Base-by-base conservation (phyloP, 139 green algal genomes). In the Chlamydomonas sp. region DNA sequence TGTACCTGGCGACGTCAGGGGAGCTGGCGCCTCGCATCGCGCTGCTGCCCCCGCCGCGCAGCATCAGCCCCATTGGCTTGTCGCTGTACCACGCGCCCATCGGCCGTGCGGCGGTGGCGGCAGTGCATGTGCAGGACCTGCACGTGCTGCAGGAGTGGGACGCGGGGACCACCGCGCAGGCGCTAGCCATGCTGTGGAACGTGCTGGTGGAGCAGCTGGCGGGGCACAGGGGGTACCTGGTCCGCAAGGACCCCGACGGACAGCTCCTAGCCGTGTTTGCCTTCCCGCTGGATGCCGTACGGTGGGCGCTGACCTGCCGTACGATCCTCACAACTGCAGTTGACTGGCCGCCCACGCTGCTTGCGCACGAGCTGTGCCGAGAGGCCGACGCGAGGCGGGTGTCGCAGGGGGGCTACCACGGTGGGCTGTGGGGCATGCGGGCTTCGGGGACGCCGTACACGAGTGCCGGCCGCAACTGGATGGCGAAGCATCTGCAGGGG, bases 231-330 rank as follows among this genome's bases (percentile, higher is more conserved):
- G 81, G 81, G 9, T 86, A 63, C 15, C 31, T 86, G 20, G 59
- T 86, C 4, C 64, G 66, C 12, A 7, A 7, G 17, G 81, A 86
- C 61, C 64, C 18, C 18, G 60, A 72, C n/a, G 20, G 10, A 2
- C 15, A 3, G 18, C 3, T 73, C 1, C 67, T 4, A 3, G 81
- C 81, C 18, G 81, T 71, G 7, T 86, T 86, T 17, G 81, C 81
- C 3, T 86, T 72, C 61, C 60, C 81, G 71, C 81, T 86, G 18
- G 81, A 86, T 20, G 81, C 81, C 5, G 81, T 20, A 5, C 81
- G 81, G 60, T 86, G 81, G 81, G 81, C 81, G 71, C 72, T 86
- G 18, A 8, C 49, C 60, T 86, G 81, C 71, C 81, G 81, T 1
- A 61, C 79, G 9, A 8, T 79, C 59, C 81, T 86, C 1, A 9